Evolutionary conservation across 306 rosid species (phyloP).

Genomic region (Parietaria judaica): DNA sequence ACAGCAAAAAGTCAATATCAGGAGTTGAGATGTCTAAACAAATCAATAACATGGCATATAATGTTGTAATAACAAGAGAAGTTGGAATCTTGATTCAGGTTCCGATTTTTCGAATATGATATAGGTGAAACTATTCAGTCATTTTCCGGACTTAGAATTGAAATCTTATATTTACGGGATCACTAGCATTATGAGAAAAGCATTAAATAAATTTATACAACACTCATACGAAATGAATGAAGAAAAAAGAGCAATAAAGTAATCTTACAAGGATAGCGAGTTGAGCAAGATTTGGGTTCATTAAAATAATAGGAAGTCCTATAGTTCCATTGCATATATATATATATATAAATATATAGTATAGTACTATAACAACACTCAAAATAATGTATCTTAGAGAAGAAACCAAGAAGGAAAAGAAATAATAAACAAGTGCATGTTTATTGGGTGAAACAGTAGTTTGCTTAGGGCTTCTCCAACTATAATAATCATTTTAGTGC

Average conservation of each 20-base stretch:
- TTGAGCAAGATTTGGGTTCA: conserved; percentile 8
- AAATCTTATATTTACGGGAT: no score
- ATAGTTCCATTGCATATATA: neutral
- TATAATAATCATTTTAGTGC: conserved; percentile 9
- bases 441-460: neutral
- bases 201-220: neutral
- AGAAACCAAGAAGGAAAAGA: conserved; percentile 6
- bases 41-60: no score
- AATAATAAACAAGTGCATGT: conserved; percentile 1
- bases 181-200: no score
- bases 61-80: no score
- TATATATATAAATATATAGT: neutral
- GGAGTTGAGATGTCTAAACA: no score
- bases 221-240: no score
- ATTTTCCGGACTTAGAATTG: no score
- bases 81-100: no score
- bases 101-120: no score
- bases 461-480: conserved; percentile 19
- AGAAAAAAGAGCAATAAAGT: conserved; percentile 1
- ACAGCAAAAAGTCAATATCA: no score
- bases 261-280: conserved; percentile 4
- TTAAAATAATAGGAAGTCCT: conserved; percentile 1
- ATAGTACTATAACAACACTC: neutral
- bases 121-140: no score
- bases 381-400: conserved; percentile 5